phyloP scores from a whole-genome alignment of 2,329 filamentous ascomycete genomes.

The Beauveria varroae region DNA sequence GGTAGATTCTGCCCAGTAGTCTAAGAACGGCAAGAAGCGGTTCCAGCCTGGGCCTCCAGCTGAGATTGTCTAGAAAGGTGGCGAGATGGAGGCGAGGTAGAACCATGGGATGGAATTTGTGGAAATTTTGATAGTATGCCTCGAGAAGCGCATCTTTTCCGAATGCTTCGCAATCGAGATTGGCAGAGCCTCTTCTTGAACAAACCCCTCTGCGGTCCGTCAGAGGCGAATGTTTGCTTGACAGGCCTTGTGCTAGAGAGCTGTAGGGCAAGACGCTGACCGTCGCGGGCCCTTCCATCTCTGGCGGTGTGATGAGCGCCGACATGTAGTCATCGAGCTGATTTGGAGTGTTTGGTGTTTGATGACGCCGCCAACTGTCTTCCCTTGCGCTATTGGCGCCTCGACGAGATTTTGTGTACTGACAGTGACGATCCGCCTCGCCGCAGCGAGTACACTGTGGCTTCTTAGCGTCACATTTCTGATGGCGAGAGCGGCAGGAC shows the following conservation, averaged over 20 bases:
- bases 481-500: slow-evolving; percentile 41
- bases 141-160: slow-evolving; percentile 20
- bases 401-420: slow-evolving; percentile 43
- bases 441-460: slow-evolving; percentile 39
- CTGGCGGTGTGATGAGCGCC: not conserved
- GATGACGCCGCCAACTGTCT: not conserved
- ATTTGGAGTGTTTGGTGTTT: not conserved
- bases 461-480: slow-evolving; percentile 44
- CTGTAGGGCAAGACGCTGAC: not conserved
- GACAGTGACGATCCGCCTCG: slow-evolving; percentile 35
- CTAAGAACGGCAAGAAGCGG: slow-evolving; percentile 22
- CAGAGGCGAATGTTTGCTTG: not conserved
- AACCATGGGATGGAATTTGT: slow-evolving; percentile 24
- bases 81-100: slow-evolving; percentile 17
- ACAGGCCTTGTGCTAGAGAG: not conserved
- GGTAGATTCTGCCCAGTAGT: slow-evolving; percentile 28
- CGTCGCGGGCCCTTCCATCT: not conserved
- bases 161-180: not conserved
- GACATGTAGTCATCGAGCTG: not conserved
- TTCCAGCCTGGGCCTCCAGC: slow-evolving; percentile 9
- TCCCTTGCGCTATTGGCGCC: slow-evolving; percentile 23
- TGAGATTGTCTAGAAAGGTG: slow-evolving; percentile 6
- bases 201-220: not conserved
- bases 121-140: slow-evolving; percentile 29
- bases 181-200: not conserved